A percentile compares a stretch with the other conserved stretches of the same genome.
These are phyloP conservation scores for Aspergillus cavernicola DNA, from an alignment of 495 filamentous ascomycete genomes.

Conservation along the genomic window DNA sequence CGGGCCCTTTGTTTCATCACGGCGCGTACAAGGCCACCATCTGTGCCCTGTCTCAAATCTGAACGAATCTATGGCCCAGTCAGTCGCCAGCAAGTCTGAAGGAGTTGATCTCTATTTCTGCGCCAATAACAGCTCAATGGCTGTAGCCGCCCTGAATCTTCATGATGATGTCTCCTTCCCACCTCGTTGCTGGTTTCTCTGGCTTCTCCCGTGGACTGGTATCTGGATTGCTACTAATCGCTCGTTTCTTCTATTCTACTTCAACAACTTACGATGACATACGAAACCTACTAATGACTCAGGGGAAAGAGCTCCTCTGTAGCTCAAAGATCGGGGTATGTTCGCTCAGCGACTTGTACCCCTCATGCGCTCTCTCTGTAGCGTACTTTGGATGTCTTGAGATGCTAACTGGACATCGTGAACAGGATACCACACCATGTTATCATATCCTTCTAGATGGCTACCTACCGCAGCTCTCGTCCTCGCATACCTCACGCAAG, in stretches of 20 bases:
- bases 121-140: conserved; percentile 16
- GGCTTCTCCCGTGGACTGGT: not conserved
- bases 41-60: conserved; percentile 26
- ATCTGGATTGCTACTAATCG: not conserved
- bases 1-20: conserved; percentile 34
- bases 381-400: not conserved
- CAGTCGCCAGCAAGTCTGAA: conserved; percentile 13
- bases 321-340: conserved; percentile 22
- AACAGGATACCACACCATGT: conserved; percentile 19
- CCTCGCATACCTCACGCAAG: conserved; percentile 17
- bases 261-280: conserved; percentile 26
- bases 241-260: not conserved
- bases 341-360: not conserved
- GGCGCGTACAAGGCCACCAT: conserved; percentile 31
- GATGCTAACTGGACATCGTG: not conserved
- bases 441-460: conserved; percentile 12
- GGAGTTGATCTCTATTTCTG: conserved; percentile 12
- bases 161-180: conserved; percentile 10
- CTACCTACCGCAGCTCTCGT: conserved; percentile 15
- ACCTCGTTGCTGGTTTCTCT: not conserved
- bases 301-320: conserved; percentile 25
- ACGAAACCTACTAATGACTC: conserved; percentile 18
- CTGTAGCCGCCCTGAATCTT: conserved; percentile 9
- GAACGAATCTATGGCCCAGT: conserved; percentile 1
- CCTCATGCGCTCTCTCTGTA: not conserved